Conservation (phyloP, 441 rosid genomes). For the Eruca vesicaria region DNA sequence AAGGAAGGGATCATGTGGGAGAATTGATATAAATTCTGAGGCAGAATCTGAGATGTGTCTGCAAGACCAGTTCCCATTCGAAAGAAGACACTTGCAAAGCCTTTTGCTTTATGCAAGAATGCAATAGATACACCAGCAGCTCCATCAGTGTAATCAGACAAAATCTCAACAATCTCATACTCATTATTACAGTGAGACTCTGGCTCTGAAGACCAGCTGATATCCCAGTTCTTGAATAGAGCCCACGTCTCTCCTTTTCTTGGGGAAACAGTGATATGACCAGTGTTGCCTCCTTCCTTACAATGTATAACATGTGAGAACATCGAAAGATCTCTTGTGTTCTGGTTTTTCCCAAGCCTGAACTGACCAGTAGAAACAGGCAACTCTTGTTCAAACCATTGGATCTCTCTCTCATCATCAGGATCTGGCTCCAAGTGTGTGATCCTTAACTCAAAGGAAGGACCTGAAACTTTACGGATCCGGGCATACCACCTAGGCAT, state of each 20-base stretch:
- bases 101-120: slow-evolving; percentile 66
- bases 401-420: slow-evolving; percentile 19
- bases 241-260: slow-evolving; percentile 49
- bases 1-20: slow-evolving; percentile 50
- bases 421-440: slow-evolving; percentile 46
- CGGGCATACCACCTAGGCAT: slow-evolving; percentile 61
- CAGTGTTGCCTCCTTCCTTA: slow-evolving; percentile 22
- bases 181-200: slow-evolving; percentile 36
- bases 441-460: slow-evolving; percentile 37
- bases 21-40: slow-evolving; percentile 39
- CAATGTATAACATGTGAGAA: slow-evolving; percentile 59
- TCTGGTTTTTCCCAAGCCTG: slow-evolving; percentile 37
- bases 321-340: slow-evolving; percentile 34
- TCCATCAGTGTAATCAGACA: slow-evolving; percentile 47
- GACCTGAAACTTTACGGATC: slow-evolving; percentile 40
- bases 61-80: background rate
- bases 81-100: slow-evolving; percentile 48
- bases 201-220: slow-evolving; percentile 46
- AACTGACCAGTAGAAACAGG: slow-evolving; percentile 53
- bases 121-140: slow-evolving; percentile 47
- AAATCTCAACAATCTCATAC: slow-evolving; percentile 66
- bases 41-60: slow-evolving; percentile 13
- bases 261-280: slow-evolving; percentile 42
- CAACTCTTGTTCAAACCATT: slow-evolving; percentile 30
- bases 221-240: slow-evolving; percentile 68